Conservation (phyloP, 2,329 filamentous ascomycete genomes). For the Clonostachys byssicola region DNA sequence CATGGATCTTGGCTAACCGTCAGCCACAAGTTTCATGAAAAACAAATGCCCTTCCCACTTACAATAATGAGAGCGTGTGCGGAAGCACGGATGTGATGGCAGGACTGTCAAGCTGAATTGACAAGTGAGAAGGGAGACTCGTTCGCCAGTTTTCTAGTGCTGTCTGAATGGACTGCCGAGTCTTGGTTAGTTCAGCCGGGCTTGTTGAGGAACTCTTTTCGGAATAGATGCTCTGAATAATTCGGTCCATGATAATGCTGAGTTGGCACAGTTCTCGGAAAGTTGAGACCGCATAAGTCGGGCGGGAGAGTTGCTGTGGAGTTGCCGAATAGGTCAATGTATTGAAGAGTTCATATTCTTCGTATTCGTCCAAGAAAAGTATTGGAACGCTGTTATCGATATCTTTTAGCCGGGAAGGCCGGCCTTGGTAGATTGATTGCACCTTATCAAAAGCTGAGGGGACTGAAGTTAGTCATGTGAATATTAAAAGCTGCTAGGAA, state of each 20-base stretch:
- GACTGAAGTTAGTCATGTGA: no score
- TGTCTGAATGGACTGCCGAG: constrained; percentile 27
- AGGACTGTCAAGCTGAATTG: no score
- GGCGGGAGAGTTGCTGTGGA: constrained; percentile 19
- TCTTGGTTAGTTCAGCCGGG: constrained; percentile 24
- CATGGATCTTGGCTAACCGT: constrained; percentile 24
- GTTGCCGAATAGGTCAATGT: constrained; percentile 31
- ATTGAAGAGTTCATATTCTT: constrained; percentile 48
- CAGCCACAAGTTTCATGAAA: no score
- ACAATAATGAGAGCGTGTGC: no score
- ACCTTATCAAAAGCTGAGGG: constrained; percentile 38
- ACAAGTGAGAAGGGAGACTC: constrained; percentile 33
- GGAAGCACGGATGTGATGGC: no score
- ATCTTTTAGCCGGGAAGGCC: constrained; percentile 41
- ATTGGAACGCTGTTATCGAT: constrained; percentile 39
- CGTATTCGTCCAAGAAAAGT: constrained; percentile 41
- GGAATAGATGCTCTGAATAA: constrained; percentile 37
- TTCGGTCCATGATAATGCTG: constrained; percentile 40
- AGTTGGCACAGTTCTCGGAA: constrained; percentile 35
- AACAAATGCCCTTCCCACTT: no score
- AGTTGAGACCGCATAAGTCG: constrained; percentile 35
- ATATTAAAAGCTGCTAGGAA: background rate
- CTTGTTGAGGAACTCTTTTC: constrained; percentile 30
- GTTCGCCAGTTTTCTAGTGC: constrained; percentile 36
- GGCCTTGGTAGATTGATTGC: constrained; percentile 49